Evolutionary conservation across 805 yeast genomes (phyloP), one percentile per base, ranked within the genome.

Genomic region (Kodamaea nitidulidarum): DNA sequence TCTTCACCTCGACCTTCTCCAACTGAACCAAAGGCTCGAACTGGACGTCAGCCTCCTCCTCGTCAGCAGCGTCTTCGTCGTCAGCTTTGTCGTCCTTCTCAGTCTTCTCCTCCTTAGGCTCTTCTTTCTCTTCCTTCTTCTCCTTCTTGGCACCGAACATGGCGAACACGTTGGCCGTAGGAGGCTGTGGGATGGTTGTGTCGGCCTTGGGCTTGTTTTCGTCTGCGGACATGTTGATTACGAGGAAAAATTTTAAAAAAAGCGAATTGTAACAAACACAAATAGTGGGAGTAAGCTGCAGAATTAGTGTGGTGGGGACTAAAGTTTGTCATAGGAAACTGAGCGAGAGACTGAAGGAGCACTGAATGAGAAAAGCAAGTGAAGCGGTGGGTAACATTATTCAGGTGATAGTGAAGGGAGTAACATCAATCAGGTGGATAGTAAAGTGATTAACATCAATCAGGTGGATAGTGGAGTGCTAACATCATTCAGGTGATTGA

Each of bases 1-100:
- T 88, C 73, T 90, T 91, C 49, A 91, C 95, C 27, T 93, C 98
- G 35, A 93, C 97, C 66, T 87, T 85, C 68, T 90, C 96, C 53
- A 93, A 79, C 67, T 87, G 85, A 45, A 93, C 97, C 48, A 93
- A 71, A 38, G 98, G 98, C 71, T 91, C 97, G 55, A 93, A 93
- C 65, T 93, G 96, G 46, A 93, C 91, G 54, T 85, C 88, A 41
- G 80, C 84, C 48, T 80, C 80, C 55, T 80, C 90, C 50, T 68
- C 73, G 12, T 49, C 67, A 11, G 75, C 83, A 4, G 66, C 81
- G 44, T 71, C 84, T 15, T 76, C 82, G 17, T 76, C 84, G 14
- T 67, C 75, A 16, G 63, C 65, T n/a, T 25, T 25, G 12, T 25
- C 27, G 30, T 56, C 58, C 35, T 55, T 54, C 25, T 56, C 50